Evolutionary conservation across 768 basidiomycete genomes (phyloP), one percentile per base, ranked within the genome.

Genomic region (Psilocybe azurescens): DNA sequence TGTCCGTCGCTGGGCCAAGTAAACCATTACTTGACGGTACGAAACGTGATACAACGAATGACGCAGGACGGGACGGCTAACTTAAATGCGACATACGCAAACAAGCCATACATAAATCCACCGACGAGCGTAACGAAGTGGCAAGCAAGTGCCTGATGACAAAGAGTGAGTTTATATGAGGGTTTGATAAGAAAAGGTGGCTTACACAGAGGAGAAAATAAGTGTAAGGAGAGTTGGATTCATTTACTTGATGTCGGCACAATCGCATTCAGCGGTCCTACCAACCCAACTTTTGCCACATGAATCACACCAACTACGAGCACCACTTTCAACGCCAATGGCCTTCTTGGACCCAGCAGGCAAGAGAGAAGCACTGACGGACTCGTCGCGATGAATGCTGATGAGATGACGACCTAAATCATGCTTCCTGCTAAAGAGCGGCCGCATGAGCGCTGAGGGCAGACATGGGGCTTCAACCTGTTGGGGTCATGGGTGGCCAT

Each of bases 371-470:
- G 78, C 72, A 60, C 77, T 70, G n/a, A 83, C 71, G 6, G 81
- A 77, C 33, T 89, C 89, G 64, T 89, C 89, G 39, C 89, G 88
- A 67, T 95, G 94, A 60, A 95, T 94, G 63, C 90, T 91, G 52
- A 92, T 85, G 57, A 93, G 82, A 74, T 98, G 95, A 46, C 95
- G 89, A 13, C 93, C 93, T 6, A 98, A 79, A 70, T 98, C 95
- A 72, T 98, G 95, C 76, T 96, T 93, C 67, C 96, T 89, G 66
- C 92, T 94, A 98, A 98, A 18, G 93, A 93, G 58, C 95, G 89
- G 36, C 89, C 90, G 64, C 95, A 98, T 2, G 88, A 85, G 47
- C 85, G 81, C 75, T 97, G 93, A 47, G 90, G 91, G 75, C 95
- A 98, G 49, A 89, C 84, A 72, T 94, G 91, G 5, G 94, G 94